Conservation (phyloP, 495 filamentous ascomycete species). For the Staphylotrichum longicolle region DNA sequence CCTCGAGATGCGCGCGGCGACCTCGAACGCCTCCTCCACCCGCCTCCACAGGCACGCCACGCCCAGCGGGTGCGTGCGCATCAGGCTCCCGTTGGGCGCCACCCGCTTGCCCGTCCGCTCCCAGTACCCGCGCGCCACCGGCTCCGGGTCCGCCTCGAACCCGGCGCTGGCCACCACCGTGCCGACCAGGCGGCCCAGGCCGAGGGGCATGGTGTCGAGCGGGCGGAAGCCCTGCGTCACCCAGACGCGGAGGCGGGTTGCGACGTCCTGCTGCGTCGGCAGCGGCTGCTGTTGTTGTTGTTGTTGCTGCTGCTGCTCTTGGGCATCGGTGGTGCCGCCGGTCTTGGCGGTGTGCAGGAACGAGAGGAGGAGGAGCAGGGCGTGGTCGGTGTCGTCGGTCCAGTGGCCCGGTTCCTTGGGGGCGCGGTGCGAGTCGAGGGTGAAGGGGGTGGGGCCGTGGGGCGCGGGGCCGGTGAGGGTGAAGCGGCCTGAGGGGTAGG, state of each 20-base stretch:
- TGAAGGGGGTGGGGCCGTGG: constrained; percentile 27
- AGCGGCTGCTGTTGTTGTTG: neutral
- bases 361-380: constrained; percentile 43
- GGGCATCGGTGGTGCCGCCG: too few species aligned
- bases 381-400: constrained; percentile 55
- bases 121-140: constrained; percentile 38
- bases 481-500: constrained; percentile 39
- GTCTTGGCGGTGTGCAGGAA: constrained; percentile 38
- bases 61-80: constrained; percentile 48
- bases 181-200: constrained; percentile 41
- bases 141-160: constrained; percentile 35
- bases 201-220: constrained; percentile 43
- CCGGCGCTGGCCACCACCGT: constrained; percentile 31
- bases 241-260: constrained; percentile 43
- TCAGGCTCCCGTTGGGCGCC: constrained; percentile 51
- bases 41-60: constrained; percentile 36
- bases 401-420: constrained; percentile 40
- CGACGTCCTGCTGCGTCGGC: constrained; percentile 35
- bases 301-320: too few species aligned
- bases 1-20: constrained; percentile 30
- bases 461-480: constrained; percentile 27
- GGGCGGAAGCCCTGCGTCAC: constrained; percentile 39
- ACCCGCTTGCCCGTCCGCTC: constrained; percentile 28
- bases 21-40: constrained; percentile 36
- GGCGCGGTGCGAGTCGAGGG: constrained; percentile 40